Conservation (phyloP, 805 yeast genomes). For the Candida boleticola region DNA sequence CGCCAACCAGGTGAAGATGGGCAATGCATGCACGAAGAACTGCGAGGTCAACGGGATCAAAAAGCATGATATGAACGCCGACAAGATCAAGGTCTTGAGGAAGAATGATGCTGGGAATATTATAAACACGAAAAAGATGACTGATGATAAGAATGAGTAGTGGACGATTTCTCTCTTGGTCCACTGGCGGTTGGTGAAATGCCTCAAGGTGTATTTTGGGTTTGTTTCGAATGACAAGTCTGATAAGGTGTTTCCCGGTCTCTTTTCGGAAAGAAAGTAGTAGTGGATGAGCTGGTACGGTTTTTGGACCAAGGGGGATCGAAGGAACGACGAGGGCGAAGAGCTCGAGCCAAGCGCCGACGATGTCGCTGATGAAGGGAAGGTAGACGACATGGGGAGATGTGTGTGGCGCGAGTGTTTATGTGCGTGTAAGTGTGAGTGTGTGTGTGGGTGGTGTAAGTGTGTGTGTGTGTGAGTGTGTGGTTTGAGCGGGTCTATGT, state of each 20-base stretch:
- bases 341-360: background rate
- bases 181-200: constrained; percentile 43
- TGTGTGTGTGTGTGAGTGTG: background rate
- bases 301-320: constrained; percentile 27
- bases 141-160: constrained; percentile 48
- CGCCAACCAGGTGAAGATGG: constrained; percentile 82
- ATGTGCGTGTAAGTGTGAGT: background rate
- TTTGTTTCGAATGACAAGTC: constrained; percentile 51
- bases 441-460: background rate
- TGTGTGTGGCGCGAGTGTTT: too few species aligned
- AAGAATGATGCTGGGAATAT: constrained; percentile 56
- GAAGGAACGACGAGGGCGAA: constrained; percentile 10
- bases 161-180: constrained; percentile 48
- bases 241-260: constrained; percentile 46
- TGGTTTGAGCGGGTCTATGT: too few species aligned
- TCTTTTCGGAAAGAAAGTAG: constrained; percentile 55
- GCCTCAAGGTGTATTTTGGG: constrained; percentile 39
- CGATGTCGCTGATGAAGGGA: background rate
- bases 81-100: constrained; percentile 35
- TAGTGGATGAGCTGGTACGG: constrained; percentile 45
- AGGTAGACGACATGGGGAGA: too few species aligned
- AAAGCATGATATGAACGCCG: constrained; percentile 47
- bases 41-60: constrained; percentile 76
- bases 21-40: constrained; percentile 78
- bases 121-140: constrained; percentile 57